Conservation (phyloP, 768 basidiomycete genomes). For the Tulasnella sp. region DNA sequence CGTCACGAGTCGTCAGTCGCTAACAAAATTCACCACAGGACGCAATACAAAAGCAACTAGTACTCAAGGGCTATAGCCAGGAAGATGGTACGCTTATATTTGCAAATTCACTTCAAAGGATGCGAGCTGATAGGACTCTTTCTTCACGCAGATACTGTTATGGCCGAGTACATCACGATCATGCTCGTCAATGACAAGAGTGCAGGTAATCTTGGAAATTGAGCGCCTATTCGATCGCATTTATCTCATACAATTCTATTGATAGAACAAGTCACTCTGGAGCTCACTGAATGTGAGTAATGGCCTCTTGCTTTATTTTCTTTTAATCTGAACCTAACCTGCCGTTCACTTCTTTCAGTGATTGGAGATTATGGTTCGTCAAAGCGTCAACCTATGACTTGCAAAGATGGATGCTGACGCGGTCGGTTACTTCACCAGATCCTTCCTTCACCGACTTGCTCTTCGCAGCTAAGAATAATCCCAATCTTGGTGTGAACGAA, state of each 20-base stretch:
- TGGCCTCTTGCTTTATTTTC: neutral
- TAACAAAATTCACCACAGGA: constrained; percentile 5
- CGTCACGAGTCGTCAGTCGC: neutral
- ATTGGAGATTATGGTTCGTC: constrained; percentile 4
- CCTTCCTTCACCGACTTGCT: constrained; percentile 81
- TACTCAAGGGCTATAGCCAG: constrained; percentile 17
- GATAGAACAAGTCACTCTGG: constrained; percentile 73
- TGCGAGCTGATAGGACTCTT: neutral
- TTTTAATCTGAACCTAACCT: neutral
- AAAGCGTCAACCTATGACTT: neutral
- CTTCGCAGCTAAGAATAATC: constrained; percentile 42
- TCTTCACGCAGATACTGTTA: constrained; percentile 50
- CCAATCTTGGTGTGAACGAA: neutral
- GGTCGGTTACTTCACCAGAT: constrained; percentile 38
- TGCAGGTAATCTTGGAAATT: constrained; percentile 38
- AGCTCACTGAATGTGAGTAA: constrained; percentile 68
- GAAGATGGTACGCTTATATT: constrained; percentile 12
- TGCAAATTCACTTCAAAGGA: neutral
- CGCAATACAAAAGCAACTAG: constrained; percentile 22
- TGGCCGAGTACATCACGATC: constrained; percentile 91
- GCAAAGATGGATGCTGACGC: neutral
- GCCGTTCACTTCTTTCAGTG: neutral
- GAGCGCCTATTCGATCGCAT: constrained; percentile 23
- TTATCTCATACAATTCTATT: neutral
- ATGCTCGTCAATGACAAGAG: constrained; percentile 91